Base-by-base conservation (phyloP, 163 green algal genomes). In the Botryococcus braunii region DNA sequence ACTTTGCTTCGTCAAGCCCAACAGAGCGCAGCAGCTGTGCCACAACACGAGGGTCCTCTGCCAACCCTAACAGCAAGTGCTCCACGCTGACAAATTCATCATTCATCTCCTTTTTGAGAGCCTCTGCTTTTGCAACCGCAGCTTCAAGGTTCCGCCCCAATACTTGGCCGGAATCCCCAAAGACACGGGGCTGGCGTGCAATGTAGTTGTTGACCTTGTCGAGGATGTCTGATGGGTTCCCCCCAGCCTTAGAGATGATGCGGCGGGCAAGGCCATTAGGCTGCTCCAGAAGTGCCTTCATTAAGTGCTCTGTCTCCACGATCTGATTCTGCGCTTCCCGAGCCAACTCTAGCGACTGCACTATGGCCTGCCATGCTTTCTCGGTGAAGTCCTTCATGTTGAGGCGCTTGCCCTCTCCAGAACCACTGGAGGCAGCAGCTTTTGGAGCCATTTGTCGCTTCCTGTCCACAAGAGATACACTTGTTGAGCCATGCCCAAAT, bases 221-320 rank as follows among this genome's bases (percentile, higher is more conserved):
- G 62, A 96, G 78, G 68, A 96, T 69, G 11, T 77, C 62, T 0
- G 82, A 89, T n/a, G 88, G 80, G 69, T 98, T 88, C 37, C 69
- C 76, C 31, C 89, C 91, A 21, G 92, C 88, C 78, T 97, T 96
- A 69, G 76, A 78, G 25, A 93, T 21, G 21, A 96, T 82, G 29
- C 90, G 77, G 4, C 89, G 75, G 0, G 91, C 90, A 49, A 99
- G 81, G 5, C 92, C 92, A 58, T 96, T 94, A 39, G 88, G 83
- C 83, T 99, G 92, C 84, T 97, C 91, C 70, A 97, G 81, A 72
- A 98, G 73, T 1, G 88, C 87, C 75, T 97, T 97, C 34, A 96
- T 76, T 66, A 99, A 81, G 81, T 99, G 94, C 83, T 98, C 92
- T 9, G 88, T 95, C 83, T 99, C 93, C 37, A 99, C 93, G 29